Evolutionary conservation across 2,329 filamentous ascomycete genomes (phyloP), one percentile per base, ranked within the genome.

Genomic region (Botrytis paeoniae): DNA sequence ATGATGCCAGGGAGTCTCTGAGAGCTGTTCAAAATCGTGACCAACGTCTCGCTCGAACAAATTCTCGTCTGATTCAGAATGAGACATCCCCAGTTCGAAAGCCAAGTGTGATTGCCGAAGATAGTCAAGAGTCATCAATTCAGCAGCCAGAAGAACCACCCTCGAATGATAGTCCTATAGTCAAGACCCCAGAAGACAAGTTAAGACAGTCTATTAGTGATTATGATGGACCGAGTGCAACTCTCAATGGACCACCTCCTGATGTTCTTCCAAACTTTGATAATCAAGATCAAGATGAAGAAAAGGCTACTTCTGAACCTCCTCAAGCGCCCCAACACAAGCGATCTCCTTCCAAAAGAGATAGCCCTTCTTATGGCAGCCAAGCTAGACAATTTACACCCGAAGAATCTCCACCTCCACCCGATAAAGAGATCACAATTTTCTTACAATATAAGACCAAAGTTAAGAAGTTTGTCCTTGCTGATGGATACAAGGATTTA

Each of bases 361-460:
- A 70, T 32, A 68, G 71, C 22, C 12, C 35, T 48, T 14, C 35
- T 54, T 64, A 65, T n/a, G 59, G 35, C 14, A 62, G 64, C 74
- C 88, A 86, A 72, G 84, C 86, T 41, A 85, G 86, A 69, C 86
- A 86, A 60, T 89, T 89, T 75, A 82, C 84, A 43, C 85, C 89
- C 35, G 90, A 91, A 60, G 85, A 86, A 69, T 92, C 92, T 0
- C 94, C 93, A 14, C 91, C 85, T 12, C 83, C 85, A 8, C 83
- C 90, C 10, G 91, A 91, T 14, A 97, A 97, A 80, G 94, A 98
- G 77, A 86, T 99, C 69, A 98, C 95, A 0, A 85, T 99, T 57
- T 99, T 98, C 81, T 83, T 98, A 75, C 95, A 98, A 82, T 98
- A 98, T 84, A 97, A 97, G 81, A 96, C 92, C 78, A 96, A 96